phyloP scores from a whole-genome alignment of 2,329 filamentous ascomycete species.

The Xylaria sp. region DNA sequence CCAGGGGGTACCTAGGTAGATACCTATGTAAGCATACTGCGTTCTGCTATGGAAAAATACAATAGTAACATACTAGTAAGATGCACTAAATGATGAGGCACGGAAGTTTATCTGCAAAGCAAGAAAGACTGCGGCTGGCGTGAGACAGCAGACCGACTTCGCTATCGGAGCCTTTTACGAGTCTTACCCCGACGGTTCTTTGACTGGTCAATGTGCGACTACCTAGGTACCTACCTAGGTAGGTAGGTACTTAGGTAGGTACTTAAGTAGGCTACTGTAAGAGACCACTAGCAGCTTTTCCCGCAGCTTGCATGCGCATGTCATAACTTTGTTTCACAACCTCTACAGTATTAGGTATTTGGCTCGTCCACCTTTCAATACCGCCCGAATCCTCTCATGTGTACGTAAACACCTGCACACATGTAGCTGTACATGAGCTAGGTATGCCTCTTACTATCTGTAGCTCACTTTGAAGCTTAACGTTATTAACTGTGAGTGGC shows the following conservation, averaged over 20 bases:
- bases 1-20: no score
- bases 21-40: not conserved
- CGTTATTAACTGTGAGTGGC: constrained; percentile 14
- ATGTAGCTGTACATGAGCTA: no score
- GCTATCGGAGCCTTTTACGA: not conserved
- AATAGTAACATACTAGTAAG: not conserved
- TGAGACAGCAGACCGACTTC: not conserved
- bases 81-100: not conserved
- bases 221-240: not conserved
- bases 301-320: not conserved
- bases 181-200: no score
- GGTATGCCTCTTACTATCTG: no score
- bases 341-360: not conserved
- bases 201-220: no score
- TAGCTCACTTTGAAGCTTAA: no score
- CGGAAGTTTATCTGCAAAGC: no score
- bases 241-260: no score
- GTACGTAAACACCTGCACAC: no score
- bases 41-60: not conserved
- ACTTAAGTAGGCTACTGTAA: not conserved
- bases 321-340: constrained; percentile 2
- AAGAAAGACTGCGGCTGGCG: not conserved
- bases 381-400: no score
- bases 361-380: not conserved
- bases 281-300: not conserved